Base-by-base conservation (phyloP, 2,329 filamentous ascomycete genomes). In the Botrytis pseudocinerea region DNA sequence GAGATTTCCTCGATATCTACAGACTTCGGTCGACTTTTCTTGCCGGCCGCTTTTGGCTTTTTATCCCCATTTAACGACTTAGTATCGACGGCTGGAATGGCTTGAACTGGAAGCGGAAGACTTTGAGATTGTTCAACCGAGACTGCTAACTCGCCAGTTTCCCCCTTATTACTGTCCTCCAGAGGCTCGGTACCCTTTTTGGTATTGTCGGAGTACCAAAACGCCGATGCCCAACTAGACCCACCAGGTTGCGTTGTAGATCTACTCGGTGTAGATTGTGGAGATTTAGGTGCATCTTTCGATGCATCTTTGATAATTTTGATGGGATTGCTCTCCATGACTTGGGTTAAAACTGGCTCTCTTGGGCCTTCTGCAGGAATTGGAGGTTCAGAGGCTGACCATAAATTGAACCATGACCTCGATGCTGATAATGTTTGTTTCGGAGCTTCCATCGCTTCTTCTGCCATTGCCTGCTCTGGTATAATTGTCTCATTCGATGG, bases 211-310 rank as follows among this genome's bases (percentile, higher is more conserved):
- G 78, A 88, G 22, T 91, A 93, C 92, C 92, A 95, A 76, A 95
- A 95, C 0, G 70, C 70, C 70, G 70, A 72, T 35, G 91, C 92
- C 93, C 93, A 95, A 0, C 91, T 92, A 0, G 92, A 92, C 20
- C 88, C 88, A 69, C 71, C 57, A 73, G 57, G 38, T 70, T 69
- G 63, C 48, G 38, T 40, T 57, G 70, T 72, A 68, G 70, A 72
- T 68, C 63, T 72, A 72, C 62, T 68, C 62, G 70, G 40, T 61
- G 62, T 61, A 38, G 64, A 46, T 25, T 35, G 16, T 73, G 65
- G 35, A 69, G 64, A 25, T 51, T 69, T 61, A 61, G 51, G 25
- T 69, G 57, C 65, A 54, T 73, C 63, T 42, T 65, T 40, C 44
- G 69, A 40, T 69, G 48, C 40, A 69, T 72, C 64, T 61, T 76